phyloP scores from a whole-genome alignment of 1,284 basidiomycete species.

The Pholiota adiposa region DNA sequence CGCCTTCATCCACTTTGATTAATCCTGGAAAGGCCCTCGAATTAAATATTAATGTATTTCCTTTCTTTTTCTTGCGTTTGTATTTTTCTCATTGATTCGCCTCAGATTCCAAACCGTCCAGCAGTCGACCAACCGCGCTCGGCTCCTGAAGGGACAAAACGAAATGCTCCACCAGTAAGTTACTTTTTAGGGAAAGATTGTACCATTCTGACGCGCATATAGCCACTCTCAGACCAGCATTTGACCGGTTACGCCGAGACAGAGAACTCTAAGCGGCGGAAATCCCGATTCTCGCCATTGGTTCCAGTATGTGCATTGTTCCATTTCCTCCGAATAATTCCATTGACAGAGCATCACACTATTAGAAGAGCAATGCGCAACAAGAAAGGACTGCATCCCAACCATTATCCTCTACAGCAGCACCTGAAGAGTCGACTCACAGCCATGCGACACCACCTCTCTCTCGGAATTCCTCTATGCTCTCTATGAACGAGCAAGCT shows the following conservation, averaged over 20 bases:
- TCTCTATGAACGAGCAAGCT: slow-evolving; percentile 5
- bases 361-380: not conserved
- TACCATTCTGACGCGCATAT: not conserved
- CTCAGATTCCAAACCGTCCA: slow-evolving; percentile 5
- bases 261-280: slow-evolving; percentile 13
- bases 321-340: not conserved
- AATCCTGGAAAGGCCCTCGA: slow-evolving; percentile 24
- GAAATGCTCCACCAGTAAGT: not conserved
- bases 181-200: too few species aligned
- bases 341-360: not conserved
- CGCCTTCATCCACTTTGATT: slow-evolving; percentile 21
- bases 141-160: not conserved
- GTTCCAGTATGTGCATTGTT: slow-evolving; percentile 5
- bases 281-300: slow-evolving; percentile 16
- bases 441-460: slow-evolving; percentile 13
- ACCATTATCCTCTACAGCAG: too few species aligned
- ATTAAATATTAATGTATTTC: slow-evolving; percentile 28
- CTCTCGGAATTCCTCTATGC: slow-evolving; percentile 13
- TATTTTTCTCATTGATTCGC: not conserved
- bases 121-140: not conserved
- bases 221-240: not conserved
- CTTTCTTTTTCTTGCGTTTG: not conserved
- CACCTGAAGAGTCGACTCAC: not conserved
- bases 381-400: not conserved
- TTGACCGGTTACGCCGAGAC: not conserved